Percentiles rank a stretch among this genome's conserved stretches.
These are phyloP conservation scores for Aphanomyces astaci DNA, from an alignment of 352 stramenopile genomes.

Conservation along the genomic window DNA sequence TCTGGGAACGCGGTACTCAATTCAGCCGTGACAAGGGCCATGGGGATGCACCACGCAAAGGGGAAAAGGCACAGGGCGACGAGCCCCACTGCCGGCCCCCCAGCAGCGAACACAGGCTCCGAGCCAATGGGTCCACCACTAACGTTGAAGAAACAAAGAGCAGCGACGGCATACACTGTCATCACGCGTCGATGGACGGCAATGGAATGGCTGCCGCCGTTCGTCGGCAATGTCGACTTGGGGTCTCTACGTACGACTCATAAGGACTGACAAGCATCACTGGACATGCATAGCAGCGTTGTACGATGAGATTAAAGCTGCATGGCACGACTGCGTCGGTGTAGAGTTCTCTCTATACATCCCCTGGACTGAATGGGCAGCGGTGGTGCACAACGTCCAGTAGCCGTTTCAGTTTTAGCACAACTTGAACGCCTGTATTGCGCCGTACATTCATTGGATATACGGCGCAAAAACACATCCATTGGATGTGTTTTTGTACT, in stretches of 20 bases:
- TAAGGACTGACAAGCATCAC: too few species aligned
- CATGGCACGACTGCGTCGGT: background rate
- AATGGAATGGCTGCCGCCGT: background rate
- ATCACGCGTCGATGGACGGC: constrained; percentile 34
- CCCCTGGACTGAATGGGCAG: too few species aligned
- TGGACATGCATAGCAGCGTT: too few species aligned
- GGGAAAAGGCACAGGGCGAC: constrained; percentile 82
- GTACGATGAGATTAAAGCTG: background rate
- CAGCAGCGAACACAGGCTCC: constrained; percentile 43
- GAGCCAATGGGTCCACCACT: constrained; percentile 34
- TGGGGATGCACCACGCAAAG: constrained; percentile 84
- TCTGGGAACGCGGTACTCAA: constrained; percentile 86
- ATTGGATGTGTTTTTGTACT: too few species aligned
- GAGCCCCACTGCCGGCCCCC: constrained; percentile 63
- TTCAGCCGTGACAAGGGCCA: constrained; percentile 89
- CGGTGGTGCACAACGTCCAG: too few species aligned
- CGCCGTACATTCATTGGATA: too few species aligned
- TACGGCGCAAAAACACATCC: too few species aligned
- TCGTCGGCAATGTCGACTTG: too few species aligned
- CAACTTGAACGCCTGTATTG: too few species aligned
- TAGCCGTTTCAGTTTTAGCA: too few species aligned
- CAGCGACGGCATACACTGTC: constrained; percentile 46
- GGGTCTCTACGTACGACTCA: too few species aligned
- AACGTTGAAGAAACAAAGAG: constrained; percentile 50
- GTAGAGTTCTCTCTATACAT: background rate